Conservation (phyloP, 768 basidiomycete species). For the Tylopilus sp. region DNA sequence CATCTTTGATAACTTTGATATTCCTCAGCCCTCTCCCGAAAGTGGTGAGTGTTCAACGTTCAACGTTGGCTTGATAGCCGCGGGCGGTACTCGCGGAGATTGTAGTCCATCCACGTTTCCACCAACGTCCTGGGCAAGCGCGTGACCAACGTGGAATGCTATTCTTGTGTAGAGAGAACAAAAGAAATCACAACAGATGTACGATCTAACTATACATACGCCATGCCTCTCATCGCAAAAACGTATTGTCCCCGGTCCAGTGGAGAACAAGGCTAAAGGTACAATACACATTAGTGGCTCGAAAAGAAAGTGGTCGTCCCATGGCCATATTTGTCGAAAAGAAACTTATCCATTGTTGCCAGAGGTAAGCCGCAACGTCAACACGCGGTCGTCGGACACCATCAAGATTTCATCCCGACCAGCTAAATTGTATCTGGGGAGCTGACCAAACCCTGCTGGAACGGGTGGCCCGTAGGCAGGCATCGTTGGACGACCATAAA, state of each 20-base stretch:
- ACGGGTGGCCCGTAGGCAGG: slow-evolving; percentile 25
- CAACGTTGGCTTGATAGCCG: no score
- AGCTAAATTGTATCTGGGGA: slow-evolving; percentile 45
- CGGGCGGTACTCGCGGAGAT: no score
- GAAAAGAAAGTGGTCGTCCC: not conserved
- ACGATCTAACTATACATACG: slow-evolving; percentile 26
- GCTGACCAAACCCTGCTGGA: slow-evolving; percentile 37
- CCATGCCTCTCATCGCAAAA: slow-evolving; percentile 6
- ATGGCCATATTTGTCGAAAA: not conserved
- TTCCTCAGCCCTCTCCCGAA: no score
- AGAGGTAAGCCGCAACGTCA: slow-evolving; percentile 58
- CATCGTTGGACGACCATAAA: slow-evolving; percentile 26
- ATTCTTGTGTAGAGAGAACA: slow-evolving; percentile 7
- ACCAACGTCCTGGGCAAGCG: no score
- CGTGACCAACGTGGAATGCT: not conserved
- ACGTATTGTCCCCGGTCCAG: slow-evolving; percentile 11
- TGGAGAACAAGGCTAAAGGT: slow-evolving; percentile 14
- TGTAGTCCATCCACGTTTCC: no score
- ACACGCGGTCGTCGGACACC: slow-evolving; percentile 84
- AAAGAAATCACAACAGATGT: slow-evolving; percentile 28
- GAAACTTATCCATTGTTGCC: slow-evolving; percentile 13
- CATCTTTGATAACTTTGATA: no score
- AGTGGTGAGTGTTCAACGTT: no score
- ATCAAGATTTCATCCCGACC: slow-evolving; percentile 84
- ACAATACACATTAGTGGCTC: slow-evolving; percentile 5